phyloP scores from a whole-genome alignment of 495 filamentous ascomycete species.

The Aspergillus asperescens region DNA sequence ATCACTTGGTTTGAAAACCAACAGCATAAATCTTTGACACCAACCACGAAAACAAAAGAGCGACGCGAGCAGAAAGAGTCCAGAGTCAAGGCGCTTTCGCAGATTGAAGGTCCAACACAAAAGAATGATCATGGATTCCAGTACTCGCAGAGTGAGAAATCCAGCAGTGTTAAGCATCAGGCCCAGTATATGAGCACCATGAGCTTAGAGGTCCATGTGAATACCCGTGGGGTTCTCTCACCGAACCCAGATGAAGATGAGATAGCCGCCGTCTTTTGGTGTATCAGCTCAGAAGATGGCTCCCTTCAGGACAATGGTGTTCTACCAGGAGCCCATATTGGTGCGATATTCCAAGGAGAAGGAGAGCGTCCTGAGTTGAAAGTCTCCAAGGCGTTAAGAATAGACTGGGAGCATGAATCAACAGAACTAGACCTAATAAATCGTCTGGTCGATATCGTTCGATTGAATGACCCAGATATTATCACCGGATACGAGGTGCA shows the following conservation, averaged over 20 bases:
- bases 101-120: constrained; percentile 87
- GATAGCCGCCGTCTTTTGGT: constrained; percentile 89
- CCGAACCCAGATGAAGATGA: constrained; percentile 90
- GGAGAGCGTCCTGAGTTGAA: constrained; percentile 45
- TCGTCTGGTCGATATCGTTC: constrained; percentile 78
- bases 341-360: constrained; percentile 44
- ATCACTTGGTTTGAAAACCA: constrained; percentile 56
- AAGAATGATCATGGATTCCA: constrained; percentile 79
- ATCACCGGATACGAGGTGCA: constrained; percentile 96
- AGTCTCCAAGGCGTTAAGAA: constrained; percentile 41
- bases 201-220: constrained; percentile 94
- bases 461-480: constrained; percentile 81
- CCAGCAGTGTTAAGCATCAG: constrained; percentile 75
- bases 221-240: constrained; percentile 71
- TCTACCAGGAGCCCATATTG: constrained; percentile 53
- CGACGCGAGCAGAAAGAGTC: constrained; percentile 7
- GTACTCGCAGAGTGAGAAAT: constrained; percentile 72
- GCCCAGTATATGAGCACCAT: constrained; percentile 94
- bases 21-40: constrained; percentile 10
- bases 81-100: constrained; percentile 54
- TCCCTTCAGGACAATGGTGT: constrained; percentile 47
- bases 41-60: constrained; percentile 4
- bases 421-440: constrained; percentile 82
- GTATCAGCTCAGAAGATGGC: constrained; percentile 68
- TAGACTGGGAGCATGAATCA: constrained; percentile 65